phyloP scores from a whole-genome alignment of 2,329 filamentous ascomycete genomes.

The Hypoxylon rubiginosum region DNA sequence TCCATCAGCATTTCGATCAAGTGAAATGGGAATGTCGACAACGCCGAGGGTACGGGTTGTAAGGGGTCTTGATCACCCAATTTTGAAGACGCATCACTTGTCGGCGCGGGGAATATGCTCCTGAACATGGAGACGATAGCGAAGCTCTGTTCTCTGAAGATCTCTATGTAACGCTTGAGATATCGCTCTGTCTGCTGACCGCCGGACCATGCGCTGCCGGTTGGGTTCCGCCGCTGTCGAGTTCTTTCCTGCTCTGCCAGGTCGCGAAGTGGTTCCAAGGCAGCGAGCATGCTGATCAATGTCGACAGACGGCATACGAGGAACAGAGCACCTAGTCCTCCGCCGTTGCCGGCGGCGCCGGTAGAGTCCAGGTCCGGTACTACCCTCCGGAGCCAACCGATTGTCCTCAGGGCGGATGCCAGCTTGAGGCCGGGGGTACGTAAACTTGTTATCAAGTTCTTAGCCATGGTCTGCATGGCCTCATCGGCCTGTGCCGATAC shows the following conservation, averaged over 20 bases:
- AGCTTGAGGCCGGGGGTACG: slow-evolving; percentile 86
- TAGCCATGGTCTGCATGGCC: slow-evolving; percentile 89
- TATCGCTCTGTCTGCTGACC: slow-evolving; percentile 96
- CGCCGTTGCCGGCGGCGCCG: slow-evolving; percentile 66
- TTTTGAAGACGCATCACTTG: slow-evolving; percentile 35
- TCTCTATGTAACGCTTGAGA: slow-evolving; percentile 94
- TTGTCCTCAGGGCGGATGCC: slow-evolving; percentile 88
- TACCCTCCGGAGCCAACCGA: slow-evolving; percentile 90
- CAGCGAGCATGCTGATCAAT: slow-evolving; percentile 82
- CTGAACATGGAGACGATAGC: slow-evolving; percentile 94
- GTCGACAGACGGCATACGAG: slow-evolving; percentile 87
- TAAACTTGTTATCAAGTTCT: slow-evolving; percentile 83
- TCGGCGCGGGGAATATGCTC: slow-evolving; percentile 78
- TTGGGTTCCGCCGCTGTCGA: slow-evolving; percentile 59
- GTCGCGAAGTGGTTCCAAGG: slow-evolving; percentile 85
- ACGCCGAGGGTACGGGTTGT: slow-evolving; percentile 77
- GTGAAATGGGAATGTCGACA: slow-evolving; percentile 87
- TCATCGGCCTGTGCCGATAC: slow-evolving; percentile 84
- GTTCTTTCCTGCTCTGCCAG: slow-evolving; percentile 87
- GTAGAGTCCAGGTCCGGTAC: slow-evolving; percentile 78
- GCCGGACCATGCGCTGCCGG: slow-evolving; percentile 67
- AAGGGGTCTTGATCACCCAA: slow-evolving; percentile 57
- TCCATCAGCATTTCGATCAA: slow-evolving; percentile 84
- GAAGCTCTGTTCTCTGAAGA: slow-evolving; percentile 98
- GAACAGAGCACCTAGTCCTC: slow-evolving; percentile 82